phyloP scores from a whole-genome alignment of 2,329 filamentous ascomycete genomes.

The Trichoderma sp. region DNA sequence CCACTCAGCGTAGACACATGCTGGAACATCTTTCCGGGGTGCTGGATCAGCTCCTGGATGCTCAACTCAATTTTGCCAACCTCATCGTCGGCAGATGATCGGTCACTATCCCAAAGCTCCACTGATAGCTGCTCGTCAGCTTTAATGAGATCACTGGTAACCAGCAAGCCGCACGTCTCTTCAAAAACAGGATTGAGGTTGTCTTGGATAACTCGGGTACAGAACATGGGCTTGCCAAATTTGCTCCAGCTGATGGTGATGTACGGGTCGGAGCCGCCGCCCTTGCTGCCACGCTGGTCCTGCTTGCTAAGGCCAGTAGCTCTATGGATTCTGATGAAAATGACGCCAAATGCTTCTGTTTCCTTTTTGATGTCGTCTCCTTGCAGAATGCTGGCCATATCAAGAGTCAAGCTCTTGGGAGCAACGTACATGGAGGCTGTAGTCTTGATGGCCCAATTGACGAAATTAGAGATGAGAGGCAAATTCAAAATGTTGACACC shows the following conservation, averaged over 20 bases:
- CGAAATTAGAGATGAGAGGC: constrained; percentile 92
- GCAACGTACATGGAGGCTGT: constrained; percentile 91
- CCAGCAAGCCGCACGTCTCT: constrained; percentile 81
- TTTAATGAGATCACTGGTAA: constrained; percentile 88
- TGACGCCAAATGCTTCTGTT: constrained; percentile 79
- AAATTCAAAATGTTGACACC: constrained; percentile 91
- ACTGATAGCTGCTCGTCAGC: constrained; percentile 91
- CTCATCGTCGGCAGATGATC: constrained; percentile 89
- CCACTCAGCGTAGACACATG: constrained; percentile 83
- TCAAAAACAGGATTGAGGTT: constrained; percentile 92
- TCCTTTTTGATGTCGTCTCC: constrained; percentile 94
- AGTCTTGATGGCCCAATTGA: constrained; percentile 90
- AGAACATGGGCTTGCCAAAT: constrained; percentile 97
- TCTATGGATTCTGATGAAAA: constrained; percentile 90
- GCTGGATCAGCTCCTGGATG: constrained; percentile 90
- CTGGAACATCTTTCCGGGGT: constrained; percentile 90
- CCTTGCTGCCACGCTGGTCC: constrained; percentile 77
- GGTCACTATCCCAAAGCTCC: constrained; percentile 95
- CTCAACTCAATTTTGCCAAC: constrained; percentile 93
- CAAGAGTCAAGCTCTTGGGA: constrained; percentile 90
- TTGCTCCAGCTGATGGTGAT: constrained; percentile 95
- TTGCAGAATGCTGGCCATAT: constrained; percentile 86
- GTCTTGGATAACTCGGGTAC: constrained; percentile 93
- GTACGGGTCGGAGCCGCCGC: constrained; percentile 92
- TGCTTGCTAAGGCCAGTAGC: constrained; percentile 89